Percentiles rank a stretch among this genome's conserved stretches.
Conservation (phyloP, 345 rosid species). For the Eucalyptus coolabah region DNA sequence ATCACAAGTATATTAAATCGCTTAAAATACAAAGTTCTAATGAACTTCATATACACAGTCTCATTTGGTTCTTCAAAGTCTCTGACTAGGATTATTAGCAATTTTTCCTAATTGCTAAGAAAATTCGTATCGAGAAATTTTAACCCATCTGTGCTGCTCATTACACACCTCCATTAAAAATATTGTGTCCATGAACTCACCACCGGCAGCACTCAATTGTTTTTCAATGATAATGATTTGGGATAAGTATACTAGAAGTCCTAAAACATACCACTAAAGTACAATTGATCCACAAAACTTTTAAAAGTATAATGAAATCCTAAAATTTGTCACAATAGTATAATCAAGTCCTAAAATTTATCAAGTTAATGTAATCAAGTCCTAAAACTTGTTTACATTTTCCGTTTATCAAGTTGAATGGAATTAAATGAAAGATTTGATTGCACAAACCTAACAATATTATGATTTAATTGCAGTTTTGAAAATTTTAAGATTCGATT, state of each 20-base stretch:
- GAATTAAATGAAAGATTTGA: no score
- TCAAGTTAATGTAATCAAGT: no score
- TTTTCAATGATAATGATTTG: neutral
- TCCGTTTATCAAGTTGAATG: no score
- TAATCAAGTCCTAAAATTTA: no score
- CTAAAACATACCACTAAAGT: no score
- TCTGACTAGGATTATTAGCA: neutral
- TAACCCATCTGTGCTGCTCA: neutral
- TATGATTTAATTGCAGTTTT: no score
- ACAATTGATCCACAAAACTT: no score
- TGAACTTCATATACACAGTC: neutral
- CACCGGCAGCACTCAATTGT: neutral
- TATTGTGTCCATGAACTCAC: neutral
- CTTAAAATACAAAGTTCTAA: neutral
- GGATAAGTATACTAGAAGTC: rapidly evolving
- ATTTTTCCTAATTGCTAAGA: neutral
- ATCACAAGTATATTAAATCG: neutral
- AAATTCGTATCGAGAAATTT: neutral
- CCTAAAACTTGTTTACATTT: no score
- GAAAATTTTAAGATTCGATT: no score
- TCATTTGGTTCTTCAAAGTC: neutral
- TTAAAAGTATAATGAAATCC: no score
- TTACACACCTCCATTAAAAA: neutral
- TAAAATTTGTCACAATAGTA: no score
- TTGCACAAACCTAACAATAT: no score